Base-by-base conservation (phyloP, 2,329 filamentous ascomycete species). In the Ambrosiella beaveri region DNA sequence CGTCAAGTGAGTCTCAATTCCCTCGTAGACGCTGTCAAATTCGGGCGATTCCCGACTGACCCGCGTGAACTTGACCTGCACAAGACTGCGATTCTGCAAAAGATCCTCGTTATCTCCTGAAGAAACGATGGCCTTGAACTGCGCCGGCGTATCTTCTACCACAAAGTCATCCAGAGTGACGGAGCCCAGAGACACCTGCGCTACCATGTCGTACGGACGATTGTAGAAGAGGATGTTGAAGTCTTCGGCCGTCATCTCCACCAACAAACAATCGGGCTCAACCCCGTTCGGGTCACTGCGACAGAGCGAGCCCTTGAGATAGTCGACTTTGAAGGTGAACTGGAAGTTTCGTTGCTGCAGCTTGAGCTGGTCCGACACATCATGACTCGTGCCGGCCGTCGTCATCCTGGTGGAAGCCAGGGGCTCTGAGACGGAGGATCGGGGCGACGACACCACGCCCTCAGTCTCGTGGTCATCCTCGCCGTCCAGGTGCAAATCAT, bases 81-180 rank as follows among this genome's bases (percentile, higher is more conserved):
- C 87, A 11, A 98, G 78, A 64, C 94, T 88, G 61, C 86, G 80
- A 61, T 87, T 82, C 60, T 86, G 80, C 51, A 84, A 78, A 35
- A 85, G 82, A 65, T 95, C 91, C 49, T 84, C 80, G 6, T 72
- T 70, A 54, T 84, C 81, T 0, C 80, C 80, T 0, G 93, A 96
- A 0, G 90, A 95, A n/a, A 99, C 81, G 55, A 99, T 94, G 35
- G 91, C 91, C 70, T 93, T 95, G 75, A 99, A 98, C 65, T 97
- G 91, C 7, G 85, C 84, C 0, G 87, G 74, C 0, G 89, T 83
- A 57, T 91, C 85, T 63, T 93, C 91, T 7, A 99, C 91, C 6
- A 61, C 59, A 66, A 97, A 90, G 66, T 99, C 93, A 65, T 97
- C 91, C 2, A 98, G 82, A 0, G 85, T 88, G 15, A 98, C 75